A percentile compares a stretch with the other conserved stretches of the same genome.
Conservation (phyloP, 768 basidiomycete species). For the Agaricus bisporus region DNA sequence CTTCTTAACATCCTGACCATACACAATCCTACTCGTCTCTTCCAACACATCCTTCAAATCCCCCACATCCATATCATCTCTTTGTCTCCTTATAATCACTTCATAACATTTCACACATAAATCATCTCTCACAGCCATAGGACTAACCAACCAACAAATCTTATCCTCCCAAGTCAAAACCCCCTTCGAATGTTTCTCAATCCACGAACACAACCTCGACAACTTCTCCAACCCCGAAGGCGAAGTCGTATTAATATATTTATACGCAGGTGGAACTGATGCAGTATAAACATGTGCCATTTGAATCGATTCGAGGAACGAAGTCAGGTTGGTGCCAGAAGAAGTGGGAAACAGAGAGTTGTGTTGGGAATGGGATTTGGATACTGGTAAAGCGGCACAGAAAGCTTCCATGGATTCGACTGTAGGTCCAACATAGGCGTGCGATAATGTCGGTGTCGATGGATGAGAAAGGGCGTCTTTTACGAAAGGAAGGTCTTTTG, state of each 20-base stretch:
- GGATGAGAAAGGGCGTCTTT: constrained; percentile 46
- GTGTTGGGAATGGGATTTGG: not conserved
- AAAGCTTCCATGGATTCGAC: constrained; percentile 14
- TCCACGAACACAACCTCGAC: constrained; percentile 28
- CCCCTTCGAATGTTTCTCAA: constrained; percentile 21
- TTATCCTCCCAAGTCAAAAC: constrained; percentile 37
- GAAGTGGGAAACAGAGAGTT: not conserved
- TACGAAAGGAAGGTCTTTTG: constrained; percentile 22
- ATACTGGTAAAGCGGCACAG: constrained; percentile 34
- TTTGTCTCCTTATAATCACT: constrained; percentile 1
- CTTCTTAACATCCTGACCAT: not conserved
- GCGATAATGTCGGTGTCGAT: constrained; percentile 37
- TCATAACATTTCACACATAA: constrained; percentile 14
- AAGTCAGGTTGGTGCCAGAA: constrained; percentile 24
- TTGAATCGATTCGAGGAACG: constrained; percentile 29
- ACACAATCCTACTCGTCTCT: constrained; percentile 25
- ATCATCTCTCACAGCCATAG: constrained; percentile 46
- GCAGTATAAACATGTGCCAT: constrained; percentile 47
- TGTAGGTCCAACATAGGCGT: constrained; percentile 40
- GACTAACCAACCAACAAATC: constrained; percentile 32
- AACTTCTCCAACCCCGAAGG: constrained; percentile 3
- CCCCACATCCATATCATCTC: constrained; percentile 4
- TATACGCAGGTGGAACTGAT: constrained; percentile 35
- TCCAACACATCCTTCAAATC: constrained; percentile 34
- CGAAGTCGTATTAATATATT: constrained; percentile 19